phyloP scores from a whole-genome alignment of 805 yeast species.

The Spencermartinsiella europaea region DNA sequence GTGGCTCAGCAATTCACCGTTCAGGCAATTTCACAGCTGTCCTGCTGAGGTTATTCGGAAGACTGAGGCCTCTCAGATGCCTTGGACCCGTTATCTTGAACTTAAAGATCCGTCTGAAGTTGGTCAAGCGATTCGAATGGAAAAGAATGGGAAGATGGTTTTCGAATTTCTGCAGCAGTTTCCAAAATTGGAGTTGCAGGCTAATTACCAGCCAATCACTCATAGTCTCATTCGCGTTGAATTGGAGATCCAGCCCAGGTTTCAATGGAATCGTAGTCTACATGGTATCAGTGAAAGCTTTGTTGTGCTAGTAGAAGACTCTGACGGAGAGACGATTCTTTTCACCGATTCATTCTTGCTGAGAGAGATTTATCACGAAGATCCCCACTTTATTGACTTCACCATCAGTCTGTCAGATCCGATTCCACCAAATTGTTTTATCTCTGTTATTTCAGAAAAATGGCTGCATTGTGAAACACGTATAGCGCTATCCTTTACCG shows the following conservation, averaged over 20 bases:
- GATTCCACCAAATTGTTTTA: conserved; percentile 69
- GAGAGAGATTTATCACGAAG: conserved; percentile 42
- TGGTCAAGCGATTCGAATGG: conserved; percentile 74
- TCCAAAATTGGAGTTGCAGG: conserved; percentile 59
- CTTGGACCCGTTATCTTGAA: conserved; percentile 73
- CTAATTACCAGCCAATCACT: conserved; percentile 72
- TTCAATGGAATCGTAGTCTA: conserved; percentile 66
- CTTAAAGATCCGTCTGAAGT: conserved; percentile 66
- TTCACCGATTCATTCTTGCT: conserved; percentile 52
- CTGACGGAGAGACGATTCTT: conserved; percentile 73
- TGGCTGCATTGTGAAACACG: conserved; percentile 77
- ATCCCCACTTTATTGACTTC: conserved; percentile 57
- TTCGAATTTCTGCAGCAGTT: conserved; percentile 61
- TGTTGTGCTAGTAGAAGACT: conserved; percentile 69
- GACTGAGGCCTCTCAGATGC: conserved; percentile 74
- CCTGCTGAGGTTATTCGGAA: conserved; percentile 66
- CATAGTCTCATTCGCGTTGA: conserved; percentile 60
- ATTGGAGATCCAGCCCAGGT: conserved; percentile 61
- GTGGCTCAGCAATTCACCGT: conserved; percentile 84
- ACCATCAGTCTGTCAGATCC: conserved; percentile 51
- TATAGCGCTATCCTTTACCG: conserved; percentile 52
- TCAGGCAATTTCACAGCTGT: conserved; percentile 73
- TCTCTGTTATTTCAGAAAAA: conserved; percentile 67
- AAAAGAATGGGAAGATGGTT: conserved; percentile 49
- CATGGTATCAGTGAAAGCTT: conserved; percentile 69